Percentiles rank a stretch among this genome's conserved stretches.
These are phyloP conservation scores for Trifolium fragiferum DNA, from an alignment of 306 rosid species.

Conservation along the genomic window DNA sequence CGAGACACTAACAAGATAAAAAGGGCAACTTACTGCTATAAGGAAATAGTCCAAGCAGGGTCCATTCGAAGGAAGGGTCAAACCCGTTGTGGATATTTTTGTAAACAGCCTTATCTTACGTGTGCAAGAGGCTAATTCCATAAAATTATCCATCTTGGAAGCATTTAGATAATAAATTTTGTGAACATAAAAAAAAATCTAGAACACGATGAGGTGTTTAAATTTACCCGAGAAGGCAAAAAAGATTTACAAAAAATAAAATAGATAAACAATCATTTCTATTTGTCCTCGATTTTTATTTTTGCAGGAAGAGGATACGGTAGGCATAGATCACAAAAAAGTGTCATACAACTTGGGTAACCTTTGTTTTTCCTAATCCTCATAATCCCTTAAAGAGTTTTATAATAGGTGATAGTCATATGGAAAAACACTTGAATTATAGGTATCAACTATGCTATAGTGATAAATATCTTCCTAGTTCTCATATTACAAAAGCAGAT, in stretches of 20 bases:
- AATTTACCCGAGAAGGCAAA: background rate
- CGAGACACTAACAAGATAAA: background rate
- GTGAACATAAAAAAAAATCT: conserved; percentile 9
- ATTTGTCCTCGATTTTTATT: background rate
- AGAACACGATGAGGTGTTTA: background rate
- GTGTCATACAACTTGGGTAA: too few relatives aligned
- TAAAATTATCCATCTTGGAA: conserved; percentile 13
- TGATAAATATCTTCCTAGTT: conserved; percentile 16
- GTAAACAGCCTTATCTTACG: background rate
- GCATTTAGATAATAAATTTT: conserved; percentile 7
- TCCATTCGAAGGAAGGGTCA: conserved; percentile 7
- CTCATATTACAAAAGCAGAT: conserved; percentile 3
- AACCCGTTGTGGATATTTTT: background rate
- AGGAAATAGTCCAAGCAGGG: conserved; percentile 3
- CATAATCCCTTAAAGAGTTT: too few relatives aligned
- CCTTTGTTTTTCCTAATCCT: too few relatives aligned
- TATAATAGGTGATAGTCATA: conserved; percentile 19
- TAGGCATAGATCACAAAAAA: conserved; percentile 18
- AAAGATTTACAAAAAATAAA: background rate
- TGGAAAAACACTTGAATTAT: conserved; percentile 18
- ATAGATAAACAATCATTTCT: conserved; percentile 20
- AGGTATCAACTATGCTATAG: conserved; percentile 8
- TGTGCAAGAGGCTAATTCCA: conserved; percentile 14
- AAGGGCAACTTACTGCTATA: background rate
- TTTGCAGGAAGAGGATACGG: background rate